These are phyloP conservation scores for Exophiala sideris DNA, from an alignment of 2,329 filamentous ascomycete genomes.

Conservation along the genomic window DNA sequence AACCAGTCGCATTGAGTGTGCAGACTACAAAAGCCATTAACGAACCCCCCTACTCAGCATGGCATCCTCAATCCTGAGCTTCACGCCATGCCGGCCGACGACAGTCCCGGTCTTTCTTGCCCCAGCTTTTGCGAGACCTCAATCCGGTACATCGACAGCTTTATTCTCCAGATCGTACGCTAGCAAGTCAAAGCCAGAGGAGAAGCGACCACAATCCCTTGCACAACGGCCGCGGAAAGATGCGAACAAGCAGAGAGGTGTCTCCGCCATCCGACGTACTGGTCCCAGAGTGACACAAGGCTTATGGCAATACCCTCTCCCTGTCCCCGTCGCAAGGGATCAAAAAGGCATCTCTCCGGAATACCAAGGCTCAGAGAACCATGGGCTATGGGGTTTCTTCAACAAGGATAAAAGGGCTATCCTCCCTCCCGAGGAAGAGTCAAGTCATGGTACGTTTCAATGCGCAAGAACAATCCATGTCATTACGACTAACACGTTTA, in stretches of 20 bases:
- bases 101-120: constrained; percentile 41
- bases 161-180: constrained; percentile 21
- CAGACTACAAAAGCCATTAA: no score
- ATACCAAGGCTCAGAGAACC: constrained; percentile 61
- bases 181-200: constrained; percentile 20
- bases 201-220: constrained; percentile 42
- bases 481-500: constrained; percentile 30
- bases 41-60: constrained; percentile 1
- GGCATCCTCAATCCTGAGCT: constrained; percentile 10
- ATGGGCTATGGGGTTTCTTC: constrained; percentile 94
- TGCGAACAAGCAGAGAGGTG: constrained; percentile 73
- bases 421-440: constrained; percentile 67
- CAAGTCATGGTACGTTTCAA: constrained; percentile 59
- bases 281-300: constrained; percentile 72
- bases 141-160: constrained; percentile 9
- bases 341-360: constrained; percentile 52
- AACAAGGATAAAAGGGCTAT: constrained; percentile 65
- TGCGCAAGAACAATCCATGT: neutral
- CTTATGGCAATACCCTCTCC: constrained; percentile 67
- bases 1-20: neutral
- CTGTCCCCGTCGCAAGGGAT: constrained; percentile 58
- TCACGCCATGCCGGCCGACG: constrained; percentile 1
- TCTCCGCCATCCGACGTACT: constrained; percentile 75
- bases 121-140: constrained; percentile 31
- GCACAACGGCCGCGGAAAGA: constrained; percentile 61